Percentiles rank a stretch among this genome's conserved stretches.
Evolutionary conservation across 1,139 yeast species (phyloP).

Genomic region (Geotrichum fermentans): DNA sequence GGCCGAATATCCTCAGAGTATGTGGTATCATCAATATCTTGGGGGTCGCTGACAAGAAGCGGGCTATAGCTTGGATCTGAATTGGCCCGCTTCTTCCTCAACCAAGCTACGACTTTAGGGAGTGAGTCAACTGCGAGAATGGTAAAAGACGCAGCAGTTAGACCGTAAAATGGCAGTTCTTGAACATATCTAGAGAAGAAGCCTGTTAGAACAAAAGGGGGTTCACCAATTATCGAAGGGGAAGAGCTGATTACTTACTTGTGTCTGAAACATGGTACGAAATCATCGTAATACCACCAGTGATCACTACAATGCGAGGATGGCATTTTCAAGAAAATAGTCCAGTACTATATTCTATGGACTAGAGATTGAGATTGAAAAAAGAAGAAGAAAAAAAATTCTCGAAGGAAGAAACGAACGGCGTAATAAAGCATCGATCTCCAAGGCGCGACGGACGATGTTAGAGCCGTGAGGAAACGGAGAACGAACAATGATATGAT

Average conservation of each 20-base stretch:
- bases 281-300: slow-evolving; percentile 31
- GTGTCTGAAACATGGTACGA: slow-evolving; percentile 31
- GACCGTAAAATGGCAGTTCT: slow-evolving; percentile 24
- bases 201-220: not conserved
- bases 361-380: too few species aligned
- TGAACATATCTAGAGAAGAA: slow-evolving; percentile 28
- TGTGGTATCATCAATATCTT: slow-evolving; percentile 12
- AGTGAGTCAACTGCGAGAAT: slow-evolving; percentile 22
- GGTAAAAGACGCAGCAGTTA: slow-evolving; percentile 23
- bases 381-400: too few species aligned
- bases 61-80: slow-evolving; percentile 28
- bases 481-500: too few species aligned
- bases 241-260: slow-evolving; percentile 25
- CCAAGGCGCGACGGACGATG: too few species aligned
- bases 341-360: too few species aligned
- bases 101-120: slow-evolving; percentile 22
- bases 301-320: slow-evolving; percentile 25
- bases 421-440: too few species aligned
- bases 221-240: not conserved
- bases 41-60: slow-evolving; percentile 21
- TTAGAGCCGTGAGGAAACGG: too few species aligned
- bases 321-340: too few species aligned
- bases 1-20: slow-evolving; percentile 20
- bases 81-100: slow-evolving; percentile 10
- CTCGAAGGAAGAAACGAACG: too few species aligned